These are phyloP conservation scores for Allantophomopsis cytisporea DNA, from an alignment of 2,329 filamentous ascomycete species.

Conservation along the genomic window DNA sequence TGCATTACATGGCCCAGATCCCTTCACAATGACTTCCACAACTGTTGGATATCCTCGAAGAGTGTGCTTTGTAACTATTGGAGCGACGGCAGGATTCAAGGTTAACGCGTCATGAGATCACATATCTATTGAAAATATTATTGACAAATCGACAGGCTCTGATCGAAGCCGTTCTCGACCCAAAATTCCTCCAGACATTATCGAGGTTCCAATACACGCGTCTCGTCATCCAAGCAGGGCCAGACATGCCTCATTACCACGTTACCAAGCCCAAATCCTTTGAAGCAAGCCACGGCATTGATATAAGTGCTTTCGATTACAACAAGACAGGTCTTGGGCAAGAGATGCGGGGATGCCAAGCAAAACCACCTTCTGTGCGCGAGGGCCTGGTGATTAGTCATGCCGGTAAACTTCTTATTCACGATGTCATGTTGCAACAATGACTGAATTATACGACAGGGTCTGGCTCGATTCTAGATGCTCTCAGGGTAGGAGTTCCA, in stretches of 20 bases:
- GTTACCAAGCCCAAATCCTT: slow-evolving; percentile 15
- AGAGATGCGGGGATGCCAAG: slow-evolving; percentile 30
- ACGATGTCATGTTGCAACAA: not conserved
- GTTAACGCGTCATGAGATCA: not conserved
- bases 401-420: slow-evolving; percentile 50
- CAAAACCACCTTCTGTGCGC: slow-evolving; percentile 28
- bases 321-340: slow-evolving; percentile 40
- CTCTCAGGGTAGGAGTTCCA: slow-evolving; percentile 57
- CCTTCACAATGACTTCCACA: too few relatives aligned
- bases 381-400: slow-evolving; percentile 77
- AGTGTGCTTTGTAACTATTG: slow-evolving; percentile 75
- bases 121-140: not conserved
- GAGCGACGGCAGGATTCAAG: slow-evolving; percentile 77
- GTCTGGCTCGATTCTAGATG: slow-evolving; percentile 80
- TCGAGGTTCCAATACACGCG: slow-evolving; percentile 48
- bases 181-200: slow-evolving; percentile 50
- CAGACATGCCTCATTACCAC: slow-evolving; percentile 42
- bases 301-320: slow-evolving; percentile 53
- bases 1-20: too few relatives aligned
- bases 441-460: slow-evolving; percentile 33
- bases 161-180: slow-evolving; percentile 48
- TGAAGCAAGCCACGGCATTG: slow-evolving; percentile 22
- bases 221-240: slow-evolving; percentile 71
- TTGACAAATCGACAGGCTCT: slow-evolving; percentile 27
- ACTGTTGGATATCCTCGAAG: slow-evolving; percentile 2